Conservation (phyloP, 352 stramenopile species). For the Pythium aquatile region DNA sequence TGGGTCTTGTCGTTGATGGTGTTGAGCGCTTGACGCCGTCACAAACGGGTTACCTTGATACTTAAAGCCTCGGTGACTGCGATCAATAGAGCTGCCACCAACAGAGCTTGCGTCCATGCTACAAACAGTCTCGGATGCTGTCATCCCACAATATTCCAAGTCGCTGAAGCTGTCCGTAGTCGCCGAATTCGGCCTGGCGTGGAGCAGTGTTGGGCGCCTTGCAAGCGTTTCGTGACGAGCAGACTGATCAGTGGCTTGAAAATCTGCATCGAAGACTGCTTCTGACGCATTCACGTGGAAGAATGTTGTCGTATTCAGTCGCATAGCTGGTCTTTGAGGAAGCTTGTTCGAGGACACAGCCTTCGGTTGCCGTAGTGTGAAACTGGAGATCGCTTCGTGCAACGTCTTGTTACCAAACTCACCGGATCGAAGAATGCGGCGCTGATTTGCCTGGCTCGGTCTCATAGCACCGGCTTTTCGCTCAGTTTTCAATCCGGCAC, state of each 20-base stretch:
- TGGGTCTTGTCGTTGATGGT: background rate
- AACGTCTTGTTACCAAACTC: slow-evolving; percentile 73
- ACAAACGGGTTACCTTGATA: background rate
- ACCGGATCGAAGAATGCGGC: slow-evolving; percentile 33
- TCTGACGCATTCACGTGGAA: slow-evolving; percentile 4
- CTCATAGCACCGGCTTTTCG: background rate
- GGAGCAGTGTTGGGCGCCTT: background rate
- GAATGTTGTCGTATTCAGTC: background rate
- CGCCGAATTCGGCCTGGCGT: background rate
- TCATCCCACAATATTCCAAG: background rate
- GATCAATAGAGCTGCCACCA: slow-evolving; percentile 1
- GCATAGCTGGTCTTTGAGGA: background rate
- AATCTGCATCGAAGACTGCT: background rate
- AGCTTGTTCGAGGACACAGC: background rate
- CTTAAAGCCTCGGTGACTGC: background rate
- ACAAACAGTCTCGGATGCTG: slow-evolving; percentile 8
- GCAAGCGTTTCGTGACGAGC: background rate
- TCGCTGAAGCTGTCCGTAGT: background rate
- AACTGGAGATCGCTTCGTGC: slow-evolving; percentile 52
- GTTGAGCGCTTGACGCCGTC: slow-evolving; percentile 5
- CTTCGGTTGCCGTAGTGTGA: slow-evolving; percentile 40
- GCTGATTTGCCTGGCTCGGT: background rate
- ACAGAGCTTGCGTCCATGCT: slow-evolving; percentile 10
- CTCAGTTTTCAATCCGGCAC: background rate
- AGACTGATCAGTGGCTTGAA: background rate